These are phyloP conservation scores for Leishmania aethiopica DNA, from an alignment of 208 protist genomes.

Conservation along the genomic window DNA sequence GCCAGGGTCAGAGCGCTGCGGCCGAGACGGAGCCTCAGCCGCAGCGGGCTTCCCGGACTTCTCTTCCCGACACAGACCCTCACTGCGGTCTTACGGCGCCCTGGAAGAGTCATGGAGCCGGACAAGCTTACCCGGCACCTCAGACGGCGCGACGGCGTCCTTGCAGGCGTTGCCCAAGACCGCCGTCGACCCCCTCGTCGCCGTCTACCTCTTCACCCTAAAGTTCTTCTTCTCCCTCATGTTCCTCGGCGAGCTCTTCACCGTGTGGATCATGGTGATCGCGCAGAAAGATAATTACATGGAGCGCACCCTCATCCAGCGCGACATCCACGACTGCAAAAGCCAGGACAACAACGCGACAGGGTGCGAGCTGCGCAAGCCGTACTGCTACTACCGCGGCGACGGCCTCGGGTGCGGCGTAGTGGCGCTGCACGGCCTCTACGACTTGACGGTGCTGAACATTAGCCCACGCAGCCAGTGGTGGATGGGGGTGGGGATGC, in stretches of 20 bases:
- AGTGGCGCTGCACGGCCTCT: slow-evolving; percentile 68
- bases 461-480: slow-evolving; percentile 59
- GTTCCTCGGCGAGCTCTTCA: slow-evolving; percentile 60
- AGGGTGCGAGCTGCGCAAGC: slow-evolving; percentile 45
- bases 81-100: slow-evolving; percentile 27
- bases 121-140: background rate
- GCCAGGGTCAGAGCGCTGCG: background rate
- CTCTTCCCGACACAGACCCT: slow-evolving; percentile 10
- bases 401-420: slow-evolving; percentile 48
- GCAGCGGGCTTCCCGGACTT: background rate
- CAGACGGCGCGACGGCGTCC: background rate
- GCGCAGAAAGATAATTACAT: slow-evolving; percentile 50
- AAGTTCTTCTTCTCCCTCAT: slow-evolving; percentile 74
- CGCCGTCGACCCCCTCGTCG: slow-evolving; percentile 74
- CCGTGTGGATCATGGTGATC: slow-evolving; percentile 74
- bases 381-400: slow-evolving; percentile 59
- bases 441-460: slow-evolving; percentile 81
- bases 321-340: slow-evolving; percentile 60
- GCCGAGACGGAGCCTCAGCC: background rate
- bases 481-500: slow-evolving; percentile 57
- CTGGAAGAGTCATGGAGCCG: slow-evolving; percentile 9
- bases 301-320: slow-evolving; percentile 38
- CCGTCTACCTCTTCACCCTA: slow-evolving; percentile 80
- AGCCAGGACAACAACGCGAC: slow-evolving; percentile 50
- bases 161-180: slow-evolving; percentile 38